Base-by-base conservation (phyloP, 1,284 basidiomycete genomes). In the Apiotrichum sp. region DNA sequence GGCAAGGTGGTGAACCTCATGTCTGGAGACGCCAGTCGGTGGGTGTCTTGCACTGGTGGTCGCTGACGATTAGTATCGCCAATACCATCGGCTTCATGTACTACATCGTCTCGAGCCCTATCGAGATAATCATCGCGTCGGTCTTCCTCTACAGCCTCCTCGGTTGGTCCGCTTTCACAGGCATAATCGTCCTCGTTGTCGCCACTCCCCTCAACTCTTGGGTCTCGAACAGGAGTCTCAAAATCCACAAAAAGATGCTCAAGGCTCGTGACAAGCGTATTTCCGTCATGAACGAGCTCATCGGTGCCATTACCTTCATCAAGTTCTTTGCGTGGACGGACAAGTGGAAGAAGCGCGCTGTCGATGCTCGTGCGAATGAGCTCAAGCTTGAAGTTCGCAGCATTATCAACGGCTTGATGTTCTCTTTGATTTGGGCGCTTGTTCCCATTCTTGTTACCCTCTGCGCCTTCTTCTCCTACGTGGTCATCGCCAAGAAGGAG, bases 231-330 rank as follows among this genome's bases (percentile, higher is more conserved):
- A 80, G 87, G 4, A 83, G 84, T 62, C 78, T 90, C 55, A 80
- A 78, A 50, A 89, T 93, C 56, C 84, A 87, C 58, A 88, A 87
- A 70, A 84, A 84, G 7, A 72, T 88, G 31, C 77, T 86, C 43
- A 80, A 83, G 9, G 84, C 89, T 0, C 80, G 88, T 8, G 93
- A 97, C 68, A 86, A 85, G 68, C 82, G 93, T 2, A 93, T 96
- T 83, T 82, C 80, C 0, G 85, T 90, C 14, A 75, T 96, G 65
- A 93, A 86, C 57, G 93, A 97, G 73, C 79, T 97, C 14, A 86
- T 93, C 53, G 78, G 83, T 36, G 84, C 86, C 3, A 74, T 74
- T 53, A 70, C 69, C 34, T 69, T 67, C 42, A 66, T 68, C 58
- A 69, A 72, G 64, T 76, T 77, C 63, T 76, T 76, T 45, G 75